phyloP scores from a whole-genome alignment of 192 early-diverging fungal species.

The Haplosporangium gracile region DNA sequence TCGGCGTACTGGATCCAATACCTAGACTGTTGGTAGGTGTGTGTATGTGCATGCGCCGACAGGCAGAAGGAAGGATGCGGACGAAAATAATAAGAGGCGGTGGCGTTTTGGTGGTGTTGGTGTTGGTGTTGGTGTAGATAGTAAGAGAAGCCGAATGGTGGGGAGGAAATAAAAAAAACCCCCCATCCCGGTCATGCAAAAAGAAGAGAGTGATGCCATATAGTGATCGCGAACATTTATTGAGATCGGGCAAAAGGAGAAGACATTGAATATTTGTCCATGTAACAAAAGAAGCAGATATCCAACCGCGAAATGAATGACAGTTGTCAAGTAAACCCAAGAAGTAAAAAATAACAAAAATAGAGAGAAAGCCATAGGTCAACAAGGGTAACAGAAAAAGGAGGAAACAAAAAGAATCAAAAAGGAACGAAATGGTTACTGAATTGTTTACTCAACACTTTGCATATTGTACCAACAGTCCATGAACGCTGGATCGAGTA shows the following conservation, averaged over 20 bases:
- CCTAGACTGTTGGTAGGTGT: constrained; percentile 61
- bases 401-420: constrained; percentile 19
- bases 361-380: constrained; percentile 6
- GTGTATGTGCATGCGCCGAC: not conserved
- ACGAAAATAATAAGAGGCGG: constrained; percentile 21
- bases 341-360: not conserved
- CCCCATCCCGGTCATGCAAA: not conserved
- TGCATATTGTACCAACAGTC: not conserved
- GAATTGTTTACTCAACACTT: constrained; percentile 16
- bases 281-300: not conserved
- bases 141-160: not conserved
- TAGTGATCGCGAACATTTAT: constrained; percentile 9
- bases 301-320: not conserved
- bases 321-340: not conserved
- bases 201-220: not conserved
- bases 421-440: constrained; percentile 17
- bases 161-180: not conserved
- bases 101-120: not conserved
- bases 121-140: constrained; percentile 1
- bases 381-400: not conserved
- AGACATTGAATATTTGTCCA: not conserved
- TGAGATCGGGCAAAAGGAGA: constrained; percentile 5
- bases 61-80: constrained; percentile 6
- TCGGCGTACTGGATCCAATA: constrained; percentile 86
- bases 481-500: not conserved